Base-by-base conservation (phyloP, 768 basidiomycete genomes). In the Suillus subluteus region DNA sequence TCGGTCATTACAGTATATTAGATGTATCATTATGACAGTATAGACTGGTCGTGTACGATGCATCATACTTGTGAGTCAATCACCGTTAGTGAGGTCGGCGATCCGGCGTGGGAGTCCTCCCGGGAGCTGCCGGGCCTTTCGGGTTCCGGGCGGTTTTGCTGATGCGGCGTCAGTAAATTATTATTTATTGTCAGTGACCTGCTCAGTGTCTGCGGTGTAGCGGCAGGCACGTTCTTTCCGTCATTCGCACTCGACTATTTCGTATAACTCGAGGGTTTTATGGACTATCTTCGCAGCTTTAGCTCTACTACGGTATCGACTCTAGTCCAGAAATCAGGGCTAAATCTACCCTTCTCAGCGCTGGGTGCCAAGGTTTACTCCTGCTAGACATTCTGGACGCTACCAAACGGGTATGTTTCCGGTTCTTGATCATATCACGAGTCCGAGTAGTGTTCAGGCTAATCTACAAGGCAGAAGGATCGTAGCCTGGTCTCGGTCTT, bases 301-400 rank as follows among this genome's bases (percentile, higher is more conserved):
- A 93, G 94, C 43, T 92, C 91, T 63, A 92, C 88, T 55, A 95
- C 95, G 9, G 95, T 93, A 54, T 95, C 92, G 48, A 88, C 90
- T 9, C 84, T 98, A n/a, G 93, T 98, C 2, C 91, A 94, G 72
- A 97, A 96, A 73, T 96, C 96, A 9, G 96, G 96, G 32, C 84
- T 98, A 16, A 91, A 91, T 69, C 83, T 96, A 30, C 96, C 96
- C 0, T 98, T 97, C 74, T 86, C n/a, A n/a, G n/a, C 89, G 4
- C 84, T 98, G 6, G 96, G 95, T 43, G 74, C 83, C 37, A 91
- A 91, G 69, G 86, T 94, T 58, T 76, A 84, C 6, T 85, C 88
- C 26, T 83, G 88, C 65, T 92, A 87, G 65, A 86, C 87, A 1
- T 87, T 96, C 43, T 99, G 95, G 94, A 97, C 70, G 98, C 87